Base-by-base conservation (phyloP, 768 basidiomycete genomes). In the Cystobasidium ongulense region DNA sequence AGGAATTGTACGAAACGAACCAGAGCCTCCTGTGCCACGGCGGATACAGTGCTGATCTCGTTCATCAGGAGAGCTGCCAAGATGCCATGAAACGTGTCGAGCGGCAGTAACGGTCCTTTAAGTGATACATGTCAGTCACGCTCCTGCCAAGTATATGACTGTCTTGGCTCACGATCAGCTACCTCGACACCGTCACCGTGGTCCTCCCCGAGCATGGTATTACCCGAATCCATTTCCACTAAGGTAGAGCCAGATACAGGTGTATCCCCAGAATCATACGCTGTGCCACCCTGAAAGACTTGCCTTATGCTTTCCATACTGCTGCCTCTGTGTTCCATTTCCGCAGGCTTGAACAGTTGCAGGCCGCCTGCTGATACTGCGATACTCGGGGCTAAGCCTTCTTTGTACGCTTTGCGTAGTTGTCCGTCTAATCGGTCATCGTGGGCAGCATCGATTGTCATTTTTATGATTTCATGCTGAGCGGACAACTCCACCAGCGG, bases 11-110 rank as follows among this genome's bases (percentile, higher is more conserved):
- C 33, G 18, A 71, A 38, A n/a, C 54, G 68, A 10, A 61, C 50
- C 21, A 71, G 15, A 4, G 68, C 52, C 33, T 71, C 68, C 38
- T 71, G 68, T 5, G 68, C 41, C 1, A 59, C 35, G 3, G 68
- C 52, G 3, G 75, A 43, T 7, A 63, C 18, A 35, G 50, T 39
- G 41, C 57, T 53, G 50, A 66, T 31, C 29, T 75, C 39, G 41
- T 38, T 21, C 54, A 97, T 86, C 17, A 98, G 85, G 33, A 98
- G 83, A 0, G 90, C 90, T 52, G 91, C 93, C 35, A 98, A 85
- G 62, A 96, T 88, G 15, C 91, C 91, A 1, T 92, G 96, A 81
- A 98, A 98, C 3, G 89, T 87, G 78, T 90, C 88, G 1, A 91
- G 90, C 43, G 88, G 86, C 54, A 98, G 76, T 29, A 63, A 66